Evolutionary conservation across 1,284 basidiomycete genomes (phyloP).

Genomic region (Macrocystidia cucumis): DNA sequence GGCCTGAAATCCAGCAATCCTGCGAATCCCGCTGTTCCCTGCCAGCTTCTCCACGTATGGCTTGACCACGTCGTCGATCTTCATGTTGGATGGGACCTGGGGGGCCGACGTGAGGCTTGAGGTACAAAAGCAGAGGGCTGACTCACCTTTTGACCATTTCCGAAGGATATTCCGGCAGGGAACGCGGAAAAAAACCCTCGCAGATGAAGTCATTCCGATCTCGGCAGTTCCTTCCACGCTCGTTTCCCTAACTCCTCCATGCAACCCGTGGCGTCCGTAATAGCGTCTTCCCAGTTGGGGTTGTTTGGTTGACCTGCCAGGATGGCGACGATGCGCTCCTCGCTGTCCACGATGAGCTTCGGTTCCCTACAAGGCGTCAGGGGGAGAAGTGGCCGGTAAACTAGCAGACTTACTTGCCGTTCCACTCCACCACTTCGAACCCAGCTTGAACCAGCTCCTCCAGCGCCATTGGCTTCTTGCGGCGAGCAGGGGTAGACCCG

Average conservation of each 20-base stretch:
- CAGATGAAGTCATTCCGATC: constrained; percentile 1
- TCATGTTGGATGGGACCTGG: background rate
- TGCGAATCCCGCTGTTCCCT: background rate
- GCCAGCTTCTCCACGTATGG: background rate
- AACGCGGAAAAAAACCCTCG: constrained; percentile 6
- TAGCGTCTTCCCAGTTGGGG: background rate
- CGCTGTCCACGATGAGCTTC: background rate
- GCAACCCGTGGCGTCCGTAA: background rate
- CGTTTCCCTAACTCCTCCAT: background rate
- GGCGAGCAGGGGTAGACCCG: background rate
- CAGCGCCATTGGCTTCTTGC: background rate
- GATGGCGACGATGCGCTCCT: background rate
- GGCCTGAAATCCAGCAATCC: background rate
- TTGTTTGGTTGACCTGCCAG: background rate
- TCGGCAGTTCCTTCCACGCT: background rate
- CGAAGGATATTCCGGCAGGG: constrained; percentile 5
- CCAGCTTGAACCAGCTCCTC: background rate
- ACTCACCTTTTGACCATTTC: constrained; percentile 6
- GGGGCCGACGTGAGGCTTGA: background rate
- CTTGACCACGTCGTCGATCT: background rate
- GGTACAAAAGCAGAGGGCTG: background rate
- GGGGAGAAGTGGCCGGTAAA: background rate
- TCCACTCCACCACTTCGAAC: background rate
- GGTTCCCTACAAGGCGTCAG: background rate
- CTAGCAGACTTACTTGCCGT: background rate